These are phyloP conservation scores for Fagopyrum homotropicum DNA, from an alignment of 148 eudicot genomes.

Conservation along the genomic window DNA sequence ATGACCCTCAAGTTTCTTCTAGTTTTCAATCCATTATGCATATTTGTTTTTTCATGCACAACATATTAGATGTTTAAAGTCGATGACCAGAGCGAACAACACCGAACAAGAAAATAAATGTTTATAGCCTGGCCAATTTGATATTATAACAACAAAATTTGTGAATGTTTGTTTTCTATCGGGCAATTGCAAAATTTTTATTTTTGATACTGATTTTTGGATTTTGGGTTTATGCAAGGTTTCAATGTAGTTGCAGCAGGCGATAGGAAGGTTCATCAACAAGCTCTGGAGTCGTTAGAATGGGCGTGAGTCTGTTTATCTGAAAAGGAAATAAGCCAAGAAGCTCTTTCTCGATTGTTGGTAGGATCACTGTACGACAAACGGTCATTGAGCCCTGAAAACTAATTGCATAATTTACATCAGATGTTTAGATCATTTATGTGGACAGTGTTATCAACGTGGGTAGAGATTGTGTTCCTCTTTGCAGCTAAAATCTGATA, in stretches of 20 bases:
- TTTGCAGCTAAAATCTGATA: no score
- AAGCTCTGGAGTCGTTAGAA: constrained; percentile 47
- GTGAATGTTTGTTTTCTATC: neutral
- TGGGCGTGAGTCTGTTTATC: constrained; percentile 27
- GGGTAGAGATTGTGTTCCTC: neutral
- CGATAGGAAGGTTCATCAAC: constrained; percentile 57
- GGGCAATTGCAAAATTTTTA: neutral
- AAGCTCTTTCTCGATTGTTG: neutral
- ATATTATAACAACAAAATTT: no score
- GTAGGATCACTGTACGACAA: neutral
- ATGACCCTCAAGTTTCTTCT: constrained; percentile 8
- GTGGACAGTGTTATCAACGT: neutral
- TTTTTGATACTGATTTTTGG: neutral
- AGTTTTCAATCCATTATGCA: neutral
- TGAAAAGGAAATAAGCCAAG: neutral
- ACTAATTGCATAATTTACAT: neutral
- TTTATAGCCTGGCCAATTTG: no score
- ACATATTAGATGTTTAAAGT: neutral
- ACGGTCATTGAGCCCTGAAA: neutral
- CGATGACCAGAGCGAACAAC: neutral
- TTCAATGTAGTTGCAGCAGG: constrained; percentile 87
- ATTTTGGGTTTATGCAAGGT: constrained; percentile 27
- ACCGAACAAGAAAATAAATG: neutral
- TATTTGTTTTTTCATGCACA: neutral
- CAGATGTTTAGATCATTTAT: neutral